Percentiles rank a stretch among this genome's conserved stretches.
These are phyloP conservation scores for Tetragonia tetragonoides DNA, from an alignment of 148 eudicot species.

Conservation along the genomic window DNA sequence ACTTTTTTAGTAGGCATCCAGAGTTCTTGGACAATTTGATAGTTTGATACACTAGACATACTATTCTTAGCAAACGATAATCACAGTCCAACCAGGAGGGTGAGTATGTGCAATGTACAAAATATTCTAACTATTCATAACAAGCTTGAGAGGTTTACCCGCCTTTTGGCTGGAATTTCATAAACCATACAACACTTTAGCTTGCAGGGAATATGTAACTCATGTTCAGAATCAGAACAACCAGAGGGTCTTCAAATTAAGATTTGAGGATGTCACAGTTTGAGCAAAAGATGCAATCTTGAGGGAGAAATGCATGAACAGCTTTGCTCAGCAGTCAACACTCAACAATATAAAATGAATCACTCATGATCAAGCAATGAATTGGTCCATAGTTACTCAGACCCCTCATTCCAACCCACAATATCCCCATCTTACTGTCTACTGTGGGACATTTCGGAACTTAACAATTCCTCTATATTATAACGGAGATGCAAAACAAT, in stretches of 20 bases:
- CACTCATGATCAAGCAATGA: neutral
- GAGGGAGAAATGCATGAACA: neutral
- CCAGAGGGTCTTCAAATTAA: neutral
- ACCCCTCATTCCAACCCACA: neutral
- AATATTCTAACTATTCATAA: neutral
- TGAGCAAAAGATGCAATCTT: neutral
- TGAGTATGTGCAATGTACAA: neutral
- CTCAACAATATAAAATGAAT: neutral
- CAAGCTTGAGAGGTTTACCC: neutral
- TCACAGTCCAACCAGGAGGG: neutral
- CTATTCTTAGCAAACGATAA: neutral
- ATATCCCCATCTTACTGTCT: neutral
- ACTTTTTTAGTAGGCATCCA: neutral
- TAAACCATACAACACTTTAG: neutral
- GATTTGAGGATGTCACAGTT: neutral
- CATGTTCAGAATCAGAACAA: neutral
- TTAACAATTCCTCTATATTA: neutral
- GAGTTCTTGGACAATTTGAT: neutral
- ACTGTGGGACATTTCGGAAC: neutral
- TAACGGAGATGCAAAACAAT: neutral
- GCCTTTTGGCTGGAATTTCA: neutral
- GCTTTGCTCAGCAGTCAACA: neutral
- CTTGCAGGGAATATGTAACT: neutral
- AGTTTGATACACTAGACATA: neutral
- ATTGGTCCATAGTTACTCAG: neutral